Conservation (phyloP, 306 rosid genomes). For the Quercus gilva region DNA sequence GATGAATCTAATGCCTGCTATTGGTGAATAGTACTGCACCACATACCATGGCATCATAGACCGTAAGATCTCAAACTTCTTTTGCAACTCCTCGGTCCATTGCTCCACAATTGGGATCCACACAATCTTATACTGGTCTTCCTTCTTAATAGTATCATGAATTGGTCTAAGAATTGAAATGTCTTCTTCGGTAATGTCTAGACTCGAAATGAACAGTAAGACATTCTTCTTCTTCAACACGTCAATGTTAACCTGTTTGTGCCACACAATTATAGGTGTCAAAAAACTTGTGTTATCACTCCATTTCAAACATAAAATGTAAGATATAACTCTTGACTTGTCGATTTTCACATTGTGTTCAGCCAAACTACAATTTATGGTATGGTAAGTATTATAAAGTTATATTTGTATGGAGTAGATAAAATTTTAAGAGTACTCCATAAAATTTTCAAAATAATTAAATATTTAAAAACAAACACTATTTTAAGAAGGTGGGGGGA, state of each 20-base stretch:
- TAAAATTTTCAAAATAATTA: no score
- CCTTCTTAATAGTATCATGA: slow-evolving; percentile 32
- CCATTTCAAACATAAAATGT: neutral
- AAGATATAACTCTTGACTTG: neutral
- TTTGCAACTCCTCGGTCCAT: slow-evolving; percentile 41
- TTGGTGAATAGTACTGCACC: slow-evolving; percentile 23
- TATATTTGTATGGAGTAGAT: no score
- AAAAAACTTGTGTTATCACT: neutral
- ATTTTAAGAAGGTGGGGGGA: no score
- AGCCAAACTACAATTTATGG: no score
- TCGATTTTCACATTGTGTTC: no score
- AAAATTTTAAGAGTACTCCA: no score
- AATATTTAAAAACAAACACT: no score
- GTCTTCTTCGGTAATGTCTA: slow-evolving; percentile 52
- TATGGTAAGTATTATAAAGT: no score
- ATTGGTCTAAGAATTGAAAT: slow-evolving; percentile 27
- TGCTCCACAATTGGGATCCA: slow-evolving; percentile 67
- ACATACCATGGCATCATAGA: slow-evolving; percentile 55
- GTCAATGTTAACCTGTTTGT: slow-evolving; percentile 31
- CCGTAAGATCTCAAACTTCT: slow-evolving; percentile 48
- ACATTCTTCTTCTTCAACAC: slow-evolving; percentile 44
- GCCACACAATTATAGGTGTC: neutral
- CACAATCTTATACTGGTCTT: slow-evolving; percentile 42
- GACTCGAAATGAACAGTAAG: slow-evolving; percentile 42
- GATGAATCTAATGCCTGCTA: slow-evolving; percentile 50